Evolutionary conservation across 140 eudicot genomes (phyloP).

Genomic region (Erigeron philadelphicus): DNA sequence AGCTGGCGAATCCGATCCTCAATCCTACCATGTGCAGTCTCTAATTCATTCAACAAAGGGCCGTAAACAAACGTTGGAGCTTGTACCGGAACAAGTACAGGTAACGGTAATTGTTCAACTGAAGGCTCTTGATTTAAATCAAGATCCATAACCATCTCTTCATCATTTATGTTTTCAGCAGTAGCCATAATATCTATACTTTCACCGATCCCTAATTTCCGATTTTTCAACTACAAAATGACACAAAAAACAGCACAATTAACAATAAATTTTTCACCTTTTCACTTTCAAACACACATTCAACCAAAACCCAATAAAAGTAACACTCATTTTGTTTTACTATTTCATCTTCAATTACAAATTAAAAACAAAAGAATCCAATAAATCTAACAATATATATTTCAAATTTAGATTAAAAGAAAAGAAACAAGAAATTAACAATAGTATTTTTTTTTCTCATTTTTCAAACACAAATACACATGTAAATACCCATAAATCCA

Average conservation of each 20-base stretch:
- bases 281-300: too few relatives aligned
- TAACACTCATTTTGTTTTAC: too few relatives aligned
- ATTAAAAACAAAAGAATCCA: too few relatives aligned
- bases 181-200: slow-evolving; percentile 28
- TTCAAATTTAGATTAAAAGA: too few relatives aligned
- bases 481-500: too few relatives aligned
- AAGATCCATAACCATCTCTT: slow-evolving; percentile 48
- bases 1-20: slow-evolving; percentile 66
- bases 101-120: slow-evolving; percentile 23
- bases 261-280: too few relatives aligned
- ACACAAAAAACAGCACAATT: background rate
- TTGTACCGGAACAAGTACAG: slow-evolving; percentile 9
- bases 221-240: background rate
- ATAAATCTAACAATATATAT: too few relatives aligned
- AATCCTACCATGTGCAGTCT: slow-evolving; percentile 45
- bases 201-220: slow-evolving; percentile 29
- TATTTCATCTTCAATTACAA: too few relatives aligned
- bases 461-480: too few relatives aligned
- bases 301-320: too few relatives aligned
- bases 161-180: slow-evolving; percentile 40
- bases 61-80: slow-evolving; percentile 28
- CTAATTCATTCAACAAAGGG: slow-evolving; percentile 39
- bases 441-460: too few relatives aligned
- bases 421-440: too few relatives aligned
- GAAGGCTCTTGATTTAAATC: slow-evolving; percentile 67